phyloP scores from a whole-genome alignment of 805 yeast species.

The Candida silvicultrix region DNA sequence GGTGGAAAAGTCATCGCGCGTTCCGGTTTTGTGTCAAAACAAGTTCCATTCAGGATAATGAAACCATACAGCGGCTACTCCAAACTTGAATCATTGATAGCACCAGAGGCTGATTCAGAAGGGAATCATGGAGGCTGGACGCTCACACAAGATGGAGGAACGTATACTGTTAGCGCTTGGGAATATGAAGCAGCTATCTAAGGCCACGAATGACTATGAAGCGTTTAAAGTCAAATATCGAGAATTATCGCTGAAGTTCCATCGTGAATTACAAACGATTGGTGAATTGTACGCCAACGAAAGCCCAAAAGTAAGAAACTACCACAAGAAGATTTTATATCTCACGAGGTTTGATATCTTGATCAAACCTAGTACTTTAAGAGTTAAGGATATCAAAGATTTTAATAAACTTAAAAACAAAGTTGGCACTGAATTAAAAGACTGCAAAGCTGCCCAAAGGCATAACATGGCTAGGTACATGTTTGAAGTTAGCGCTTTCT shows the following conservation, averaged over 20 bases:
- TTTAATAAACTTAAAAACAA: neutral
- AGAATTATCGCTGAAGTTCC: neutral
- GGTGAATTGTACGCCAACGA: neutral
- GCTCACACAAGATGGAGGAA: too few species aligned
- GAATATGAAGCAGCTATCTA: neutral
- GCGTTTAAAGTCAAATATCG: neutral
- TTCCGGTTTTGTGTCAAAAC: too few species aligned
- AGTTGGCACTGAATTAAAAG: neutral
- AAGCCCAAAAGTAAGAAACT: neutral
- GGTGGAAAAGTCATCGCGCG: too few species aligned
- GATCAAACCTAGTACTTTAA: neutral
- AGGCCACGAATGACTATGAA: neutral
- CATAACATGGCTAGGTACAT: too few species aligned
- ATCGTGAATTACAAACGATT: neutral
- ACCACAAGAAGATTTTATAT: neutral
- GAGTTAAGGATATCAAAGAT: neutral
- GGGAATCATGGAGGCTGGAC: too few species aligned
- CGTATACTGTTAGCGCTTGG: too few species aligned
- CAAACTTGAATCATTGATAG: too few species aligned
- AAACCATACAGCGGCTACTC: too few species aligned
- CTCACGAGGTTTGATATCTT: neutral
- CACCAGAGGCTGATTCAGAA: too few species aligned
- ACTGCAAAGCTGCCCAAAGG: too few species aligned
- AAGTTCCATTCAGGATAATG: too few species aligned
- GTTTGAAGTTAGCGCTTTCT: neutral